phyloP scores from a whole-genome alignment of 257 asterid genomes.

The Ocimum tenuiflorum region DNA sequence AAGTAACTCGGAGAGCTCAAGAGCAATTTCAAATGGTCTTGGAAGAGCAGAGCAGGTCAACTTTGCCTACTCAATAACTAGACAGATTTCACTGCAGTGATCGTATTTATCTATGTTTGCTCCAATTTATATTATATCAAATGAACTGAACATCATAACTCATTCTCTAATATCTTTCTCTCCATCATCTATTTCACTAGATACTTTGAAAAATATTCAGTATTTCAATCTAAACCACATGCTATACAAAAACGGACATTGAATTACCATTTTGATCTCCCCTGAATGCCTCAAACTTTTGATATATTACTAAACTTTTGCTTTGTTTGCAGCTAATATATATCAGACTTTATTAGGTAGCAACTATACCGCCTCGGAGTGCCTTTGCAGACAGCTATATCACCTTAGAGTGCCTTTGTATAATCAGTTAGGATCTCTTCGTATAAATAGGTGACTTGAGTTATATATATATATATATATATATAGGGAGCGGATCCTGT shows the following conservation, averaged over 20 bases:
- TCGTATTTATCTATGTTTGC: background rate
- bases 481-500: no score
- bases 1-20: slow-evolving; percentile 93
- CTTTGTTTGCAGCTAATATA: background rate
- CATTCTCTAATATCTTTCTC: background rate
- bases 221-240: background rate
- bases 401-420: no score
- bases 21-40: slow-evolving; percentile 97
- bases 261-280: background rate
- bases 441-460: no score
- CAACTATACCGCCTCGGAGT: no score
- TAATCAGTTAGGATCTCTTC: no score
- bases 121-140: background rate
- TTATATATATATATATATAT: no score
- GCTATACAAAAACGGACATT: no score
- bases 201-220: background rate
- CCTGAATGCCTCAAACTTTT: background rate
- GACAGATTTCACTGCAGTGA: slow-evolving; percentile 11
- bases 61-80: slow-evolving; percentile 18
- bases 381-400: no score
- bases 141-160: background rate
- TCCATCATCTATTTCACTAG: background rate
- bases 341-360: background rate
- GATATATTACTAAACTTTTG: no score
- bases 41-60: slow-evolving; percentile 93